phyloP scores from a whole-genome alignment of 495 filamentous ascomycete species.

The Xylaria sp. region DNA sequence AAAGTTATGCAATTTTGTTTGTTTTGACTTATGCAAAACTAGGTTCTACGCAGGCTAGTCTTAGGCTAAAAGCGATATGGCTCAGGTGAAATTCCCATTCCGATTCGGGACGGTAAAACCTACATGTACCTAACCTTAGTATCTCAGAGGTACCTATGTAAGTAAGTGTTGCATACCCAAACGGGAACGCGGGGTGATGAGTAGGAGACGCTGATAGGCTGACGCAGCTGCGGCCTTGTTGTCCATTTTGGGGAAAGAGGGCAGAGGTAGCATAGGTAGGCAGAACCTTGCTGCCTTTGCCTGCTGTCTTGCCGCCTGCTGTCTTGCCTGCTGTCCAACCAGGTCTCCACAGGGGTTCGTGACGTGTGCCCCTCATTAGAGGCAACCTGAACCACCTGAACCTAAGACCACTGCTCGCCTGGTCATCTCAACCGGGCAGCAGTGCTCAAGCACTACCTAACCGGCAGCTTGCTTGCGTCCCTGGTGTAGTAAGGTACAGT shows the following conservation, averaged over 20 bases:
- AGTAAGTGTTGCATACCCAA: conserved; percentile 10
- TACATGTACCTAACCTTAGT: no score
- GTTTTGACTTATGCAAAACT: no score
- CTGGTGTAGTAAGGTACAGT: no score
- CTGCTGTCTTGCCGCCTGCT: background rate
- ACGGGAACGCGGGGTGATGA: conserved; percentile 15
- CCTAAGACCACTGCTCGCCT: background rate
- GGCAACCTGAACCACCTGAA: no score
- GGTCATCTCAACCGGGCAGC: background rate
- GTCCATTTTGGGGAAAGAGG: background rate
- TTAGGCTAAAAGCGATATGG: no score
- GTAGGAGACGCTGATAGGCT: conserved; percentile 21
- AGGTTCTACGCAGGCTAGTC: no score
- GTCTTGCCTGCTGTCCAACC: background rate
- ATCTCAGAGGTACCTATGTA: no score
- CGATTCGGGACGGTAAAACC: no score
- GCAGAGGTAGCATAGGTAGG: no score
- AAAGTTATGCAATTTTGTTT: no score
- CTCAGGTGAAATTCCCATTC: no score
- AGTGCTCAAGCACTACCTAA: no score
- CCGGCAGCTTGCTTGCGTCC: background rate
- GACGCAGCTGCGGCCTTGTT: background rate
- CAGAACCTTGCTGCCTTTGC: background rate
- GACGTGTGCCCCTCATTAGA: conserved; percentile 12
- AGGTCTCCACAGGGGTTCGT: conserved; percentile 1